phyloP scores from a whole-genome alignment of 208 protist species.

The Trypanosoma avium region DNA sequence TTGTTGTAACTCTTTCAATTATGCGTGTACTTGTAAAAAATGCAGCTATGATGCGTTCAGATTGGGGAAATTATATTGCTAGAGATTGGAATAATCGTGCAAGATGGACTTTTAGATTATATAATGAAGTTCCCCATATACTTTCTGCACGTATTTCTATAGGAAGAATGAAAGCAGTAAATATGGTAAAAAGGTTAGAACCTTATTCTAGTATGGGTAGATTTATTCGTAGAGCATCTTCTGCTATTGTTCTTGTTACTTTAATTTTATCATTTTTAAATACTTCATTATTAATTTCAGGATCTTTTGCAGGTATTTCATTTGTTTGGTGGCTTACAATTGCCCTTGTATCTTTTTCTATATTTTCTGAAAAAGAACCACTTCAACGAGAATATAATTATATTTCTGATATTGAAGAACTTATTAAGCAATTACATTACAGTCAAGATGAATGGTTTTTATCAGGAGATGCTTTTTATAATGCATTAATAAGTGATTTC shows the following conservation, averaged over 20 bases:
- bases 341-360: constrained; percentile 52
- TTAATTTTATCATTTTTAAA: constrained; percentile 71
- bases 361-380: constrained; percentile 39
- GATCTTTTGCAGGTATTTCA: constrained; percentile 46
- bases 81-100: constrained; percentile 60
- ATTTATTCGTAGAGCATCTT: constrained; percentile 57
- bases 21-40: constrained; percentile 75
- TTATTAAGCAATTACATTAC: constrained; percentile 53
- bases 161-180: constrained; percentile 42
- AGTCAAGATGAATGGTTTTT: constrained; percentile 51
- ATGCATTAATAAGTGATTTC: constrained; percentile 49
- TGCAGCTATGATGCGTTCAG: constrained; percentile 59
- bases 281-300: constrained; percentile 60
- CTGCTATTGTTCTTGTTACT: constrained; percentile 51
- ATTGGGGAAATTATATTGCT: constrained; percentile 49
- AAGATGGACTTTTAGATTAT: constrained; percentile 74
- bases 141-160: constrained; percentile 48
- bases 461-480: constrained; percentile 62
- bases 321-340: constrained; percentile 80
- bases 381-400: constrained; percentile 78
- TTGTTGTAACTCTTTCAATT: constrained; percentile 50
- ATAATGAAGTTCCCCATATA: constrained; percentile 83
- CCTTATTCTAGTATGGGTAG: constrained; percentile 46
- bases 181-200: constrained; percentile 51
- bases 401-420: constrained; percentile 41